phyloP scores from a whole-genome alignment of 306 rosid genomes.

The Inga oerstediana region DNA sequence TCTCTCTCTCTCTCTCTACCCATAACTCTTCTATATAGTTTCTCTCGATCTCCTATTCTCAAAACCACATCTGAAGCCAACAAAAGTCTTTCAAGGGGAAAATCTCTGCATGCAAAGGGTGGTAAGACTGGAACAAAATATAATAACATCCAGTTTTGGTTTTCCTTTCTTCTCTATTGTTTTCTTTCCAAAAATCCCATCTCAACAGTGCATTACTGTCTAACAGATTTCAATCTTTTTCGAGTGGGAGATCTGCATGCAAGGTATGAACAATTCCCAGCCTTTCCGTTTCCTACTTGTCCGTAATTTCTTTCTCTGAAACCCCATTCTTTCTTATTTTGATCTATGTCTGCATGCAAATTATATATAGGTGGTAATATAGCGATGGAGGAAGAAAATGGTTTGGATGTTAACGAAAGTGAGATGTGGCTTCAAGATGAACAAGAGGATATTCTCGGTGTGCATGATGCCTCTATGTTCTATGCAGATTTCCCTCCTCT shows the following conservation, averaged over 20 bases:
- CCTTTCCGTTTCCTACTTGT: background rate
- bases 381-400: constrained; percentile 33
- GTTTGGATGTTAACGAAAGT: constrained; percentile 38
- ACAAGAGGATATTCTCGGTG: constrained; percentile 50
- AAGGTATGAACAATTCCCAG: constrained; percentile 17
- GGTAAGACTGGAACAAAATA: background rate
- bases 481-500: constrained; percentile 78
- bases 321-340: background rate
- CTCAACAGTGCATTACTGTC: background rate
- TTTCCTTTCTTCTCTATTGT: background rate
- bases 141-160: background rate
- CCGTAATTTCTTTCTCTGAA: background rate
- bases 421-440: constrained; percentile 62
- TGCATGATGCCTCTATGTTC: constrained; percentile 58
- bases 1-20: background rate
- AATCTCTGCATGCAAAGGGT: constrained; percentile 12
- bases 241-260: constrained; percentile 12
- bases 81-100: background rate
- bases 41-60: constrained; percentile 36
- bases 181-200: background rate
- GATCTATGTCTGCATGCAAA: constrained; percentile 11
- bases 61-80: background rate
- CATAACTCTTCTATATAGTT: constrained; percentile 31
- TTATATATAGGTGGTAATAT: background rate
- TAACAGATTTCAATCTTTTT: background rate